Evolutionary conservation across 257 asterid genomes (phyloP), one percentile per base, ranked within the genome.

Genomic region (Nicotiana tomentosiformis): DNA sequence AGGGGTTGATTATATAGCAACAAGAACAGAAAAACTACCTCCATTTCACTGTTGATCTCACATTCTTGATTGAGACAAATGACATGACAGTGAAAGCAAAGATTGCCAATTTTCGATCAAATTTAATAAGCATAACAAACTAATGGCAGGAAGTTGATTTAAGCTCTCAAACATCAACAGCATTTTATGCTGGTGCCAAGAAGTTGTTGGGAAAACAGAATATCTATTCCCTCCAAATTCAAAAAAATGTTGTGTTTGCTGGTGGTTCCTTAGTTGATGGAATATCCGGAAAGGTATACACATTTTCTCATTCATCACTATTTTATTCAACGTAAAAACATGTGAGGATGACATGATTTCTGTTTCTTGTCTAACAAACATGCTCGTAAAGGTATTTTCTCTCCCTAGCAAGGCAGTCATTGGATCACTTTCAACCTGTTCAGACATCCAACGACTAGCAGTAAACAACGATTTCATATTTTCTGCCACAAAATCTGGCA

Each of bases 201-300:
- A 94, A 90, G 74, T 65, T 93, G 82, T 53, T 94, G 7, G 95
- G 96, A 67, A 94, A 94, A 83, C 98, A 93, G 83, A 88, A 93
- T 53, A 90, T 94, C 76, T 85, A 84, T 82, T 83, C 96, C 11
- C 55, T 94, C 51, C 88, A 86, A 72, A 87, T 90, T 26, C 87
- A 90, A 49, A 85, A 89, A 5, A 91, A 90, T 43, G 86, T 84
- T 80, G 87, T 93, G 30, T 83, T 84, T 20, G 92, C 95, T 33
- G 86, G 87, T 11, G 97, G 97, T 15, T 89, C 98, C 9, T 80
- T 89, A 26, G 93, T 93, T 20, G 98, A 94, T 81, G 96, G 96
- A 74, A 70, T 83, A 18, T 94, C 97, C 3, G 98, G 97, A 65
- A 91, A 91, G 98, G 98, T 94, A 88, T 23, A 61, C 33, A 15